Evolutionary conservation across 2,329 filamentous ascomycete genomes (phyloP), one percentile per base, ranked within the genome.

Genomic region (Pseudogymnoascus sp.): DNA sequence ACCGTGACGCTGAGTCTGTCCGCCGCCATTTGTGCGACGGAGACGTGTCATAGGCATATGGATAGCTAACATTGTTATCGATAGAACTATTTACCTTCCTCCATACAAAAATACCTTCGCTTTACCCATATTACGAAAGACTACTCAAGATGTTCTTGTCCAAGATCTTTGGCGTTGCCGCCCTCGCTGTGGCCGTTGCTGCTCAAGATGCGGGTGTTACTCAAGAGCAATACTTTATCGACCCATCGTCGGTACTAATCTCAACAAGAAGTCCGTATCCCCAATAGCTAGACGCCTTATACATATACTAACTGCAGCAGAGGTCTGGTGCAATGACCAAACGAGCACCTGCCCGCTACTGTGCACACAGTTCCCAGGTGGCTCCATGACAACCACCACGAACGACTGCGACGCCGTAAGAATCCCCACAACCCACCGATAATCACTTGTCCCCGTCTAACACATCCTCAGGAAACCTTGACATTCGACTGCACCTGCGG

Each of bases 401-500:
- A 92, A 93, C 77, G 79, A 79, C 6, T 93, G 89, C 73, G 81
- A 91, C 72, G 69, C 87, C 59, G 84, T 88, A 81, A 63, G 80
- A 74, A 63, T 19, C 19, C 7, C 35, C 31, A 26, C 38, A 7
- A 21, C 16, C 14, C 21, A 7, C 31, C 38, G 31, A 4, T 11
- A 37, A 11, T 39, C 4, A 23, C 2, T 5, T 16, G 10, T 6
- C 4, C 23, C 7, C 21, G 39, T 16, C 61, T 60, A 29, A 41
- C 45, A 31, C 52, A 33, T 16, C 60, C 29, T 23, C 62, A 87
- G 83, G 71, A 80, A 60, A 77, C 78, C 19, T 80, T 93, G 59
- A 80, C 77, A n/a, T 93, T 88, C 76, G 78, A 80, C 66, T 94
- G 90, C 74, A 78, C 91, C 68, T 94, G 90, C 78, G 80, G 81